Evolutionary conservation across 768 basidiomycete species (phyloP).

Genomic region (Leucocoprinus leucothites): DNA sequence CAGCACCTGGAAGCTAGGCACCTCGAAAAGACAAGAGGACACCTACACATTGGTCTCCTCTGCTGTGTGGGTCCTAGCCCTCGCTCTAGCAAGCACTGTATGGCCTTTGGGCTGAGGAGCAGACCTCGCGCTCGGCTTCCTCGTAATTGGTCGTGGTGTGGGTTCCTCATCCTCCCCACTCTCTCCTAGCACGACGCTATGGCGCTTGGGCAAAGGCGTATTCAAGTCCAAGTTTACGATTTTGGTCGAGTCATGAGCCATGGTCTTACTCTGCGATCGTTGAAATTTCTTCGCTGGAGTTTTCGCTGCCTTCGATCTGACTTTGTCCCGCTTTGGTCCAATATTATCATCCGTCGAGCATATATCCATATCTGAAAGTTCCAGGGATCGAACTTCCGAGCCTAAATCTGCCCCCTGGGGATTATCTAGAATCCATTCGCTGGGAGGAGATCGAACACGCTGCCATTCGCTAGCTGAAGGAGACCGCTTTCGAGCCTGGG

Average conservation of each 20-base stretch:
- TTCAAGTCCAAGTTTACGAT: not conserved
- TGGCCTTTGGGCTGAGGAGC: not conserved
- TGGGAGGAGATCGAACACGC: not conserved
- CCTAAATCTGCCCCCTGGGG: not conserved
- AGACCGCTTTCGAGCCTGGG: not conserved
- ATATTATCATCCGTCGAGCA: not conserved
- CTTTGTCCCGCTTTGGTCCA: not conserved
- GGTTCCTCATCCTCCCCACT: not conserved
- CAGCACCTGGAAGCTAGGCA: not conserved
- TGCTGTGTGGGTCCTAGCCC: not conserved
- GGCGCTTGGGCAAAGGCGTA: slow-evolving; percentile 5
- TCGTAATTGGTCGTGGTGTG: slow-evolving; percentile 3
- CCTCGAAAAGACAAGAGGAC: not conserved
- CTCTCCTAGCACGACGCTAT: not conserved
- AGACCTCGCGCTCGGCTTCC: not conserved
- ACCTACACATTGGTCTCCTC: not conserved
- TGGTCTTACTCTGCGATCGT: not conserved
- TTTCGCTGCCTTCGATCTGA: not conserved
- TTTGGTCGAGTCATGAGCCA: not conserved
- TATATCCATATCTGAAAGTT: not conserved
- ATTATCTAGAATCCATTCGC: not conserved
- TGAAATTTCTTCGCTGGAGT: not conserved
- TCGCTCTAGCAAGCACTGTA: slow-evolving; percentile 1
- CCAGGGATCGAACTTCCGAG: not conserved
- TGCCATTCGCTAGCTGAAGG: not conserved